Conservation (phyloP, 2,329 filamentous ascomycete genomes). For the Penicillium expansum region DNA sequence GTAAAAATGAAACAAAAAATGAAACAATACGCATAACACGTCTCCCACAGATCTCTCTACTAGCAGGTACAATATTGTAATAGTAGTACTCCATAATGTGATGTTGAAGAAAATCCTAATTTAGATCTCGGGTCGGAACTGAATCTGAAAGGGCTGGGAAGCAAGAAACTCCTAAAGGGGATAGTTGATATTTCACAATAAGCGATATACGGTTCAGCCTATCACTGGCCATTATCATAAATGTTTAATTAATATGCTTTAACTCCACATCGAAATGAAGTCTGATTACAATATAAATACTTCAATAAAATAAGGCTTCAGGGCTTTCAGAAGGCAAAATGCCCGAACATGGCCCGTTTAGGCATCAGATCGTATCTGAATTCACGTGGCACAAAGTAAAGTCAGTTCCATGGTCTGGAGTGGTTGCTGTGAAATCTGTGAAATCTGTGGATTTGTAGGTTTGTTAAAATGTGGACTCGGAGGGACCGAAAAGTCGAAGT, state of each 20-base stretch:
- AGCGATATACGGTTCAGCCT: not conserved
- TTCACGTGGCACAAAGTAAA: slow-evolving; percentile 14
- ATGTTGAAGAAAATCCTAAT: not conserved
- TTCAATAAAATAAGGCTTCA: too few relatives aligned
- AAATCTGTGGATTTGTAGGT: not conserved
- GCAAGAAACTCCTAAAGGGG: not conserved
- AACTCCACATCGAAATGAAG: not conserved
- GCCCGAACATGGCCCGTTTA: slow-evolving; percentile 18
- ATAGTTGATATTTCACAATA: not conserved
- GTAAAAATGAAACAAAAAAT: too few relatives aligned
- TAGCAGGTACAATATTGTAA: not conserved
- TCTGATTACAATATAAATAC: too few relatives aligned
- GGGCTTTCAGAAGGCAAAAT: not conserved
- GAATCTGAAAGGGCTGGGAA: not conserved
- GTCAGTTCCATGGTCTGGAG: not conserved
- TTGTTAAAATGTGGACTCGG: not conserved
- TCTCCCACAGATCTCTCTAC: not conserved
- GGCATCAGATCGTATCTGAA: not conserved
- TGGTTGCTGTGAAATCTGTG: not conserved
- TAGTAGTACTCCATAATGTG: too few relatives aligned
- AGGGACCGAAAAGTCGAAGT: not conserved
- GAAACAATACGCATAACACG: too few relatives aligned
- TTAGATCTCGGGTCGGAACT: not conserved
- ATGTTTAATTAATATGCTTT: too few relatives aligned
- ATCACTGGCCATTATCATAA: not conserved